A percentile compares a stretch with the other conserved stretches of the same genome.
These are phyloP conservation scores for Cytospora schulzeri DNA, from an alignment of 2,329 filamentous ascomycete genomes.

Conservation along the genomic window DNA sequence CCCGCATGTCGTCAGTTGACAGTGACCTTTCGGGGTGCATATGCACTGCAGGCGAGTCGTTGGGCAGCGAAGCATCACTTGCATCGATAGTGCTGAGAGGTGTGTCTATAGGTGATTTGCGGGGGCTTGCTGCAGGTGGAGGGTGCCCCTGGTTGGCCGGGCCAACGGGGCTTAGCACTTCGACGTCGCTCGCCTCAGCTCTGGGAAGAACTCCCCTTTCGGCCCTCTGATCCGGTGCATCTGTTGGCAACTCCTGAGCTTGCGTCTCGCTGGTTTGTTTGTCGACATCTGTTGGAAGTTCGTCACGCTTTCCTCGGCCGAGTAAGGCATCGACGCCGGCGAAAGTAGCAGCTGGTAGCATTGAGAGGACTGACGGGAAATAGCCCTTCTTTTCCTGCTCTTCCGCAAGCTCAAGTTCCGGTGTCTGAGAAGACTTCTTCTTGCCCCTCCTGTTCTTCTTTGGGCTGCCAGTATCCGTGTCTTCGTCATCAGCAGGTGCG, in stretches of 20 bases:
- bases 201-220: not conserved
- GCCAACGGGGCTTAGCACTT: not conserved
- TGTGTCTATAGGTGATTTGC: slow-evolving; percentile 35
- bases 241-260: not conserved
- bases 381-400: slow-evolving; percentile 21
- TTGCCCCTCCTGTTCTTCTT: not conserved
- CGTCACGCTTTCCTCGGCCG: slow-evolving; percentile 27
- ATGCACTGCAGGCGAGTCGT: slow-evolving; percentile 30
- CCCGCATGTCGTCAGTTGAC: slow-evolving; percentile 3
- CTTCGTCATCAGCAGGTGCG: slow-evolving; percentile 5
- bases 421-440: not conserved
- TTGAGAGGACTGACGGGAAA: slow-evolving; percentile 30
- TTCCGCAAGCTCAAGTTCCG: not conserved
- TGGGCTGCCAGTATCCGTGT: not conserved
- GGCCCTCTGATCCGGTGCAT: not conserved
- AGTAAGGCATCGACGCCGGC: slow-evolving; percentile 32
- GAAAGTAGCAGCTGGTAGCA: slow-evolving; percentile 29
- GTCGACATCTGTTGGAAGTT: not conserved
- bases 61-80: slow-evolving; percentile 33
- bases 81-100: slow-evolving; percentile 30
- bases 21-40: slow-evolving; percentile 6
- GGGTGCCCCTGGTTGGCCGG: not conserved
- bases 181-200: slow-evolving; percentile 17
- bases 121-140: not conserved
- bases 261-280: not conserved